Evolutionary conservation across 202 grass and related monocot species (phyloP), one percentile per base, ranked within the genome.

Genomic region (Panicum virgatum): DNA sequence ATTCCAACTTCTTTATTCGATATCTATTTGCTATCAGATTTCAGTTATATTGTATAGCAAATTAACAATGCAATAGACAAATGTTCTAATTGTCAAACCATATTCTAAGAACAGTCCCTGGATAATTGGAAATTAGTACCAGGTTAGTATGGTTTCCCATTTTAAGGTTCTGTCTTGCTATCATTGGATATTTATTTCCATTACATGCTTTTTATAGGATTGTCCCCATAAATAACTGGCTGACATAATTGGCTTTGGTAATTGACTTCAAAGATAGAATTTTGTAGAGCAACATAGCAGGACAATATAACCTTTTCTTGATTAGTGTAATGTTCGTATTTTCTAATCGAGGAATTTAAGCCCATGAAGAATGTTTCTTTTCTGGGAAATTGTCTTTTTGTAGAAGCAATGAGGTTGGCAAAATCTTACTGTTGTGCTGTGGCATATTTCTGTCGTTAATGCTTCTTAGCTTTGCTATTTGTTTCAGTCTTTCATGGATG

Each of bases 401-500:
- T 67, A 10, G 26, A 73, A 51, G 16, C 67, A 52, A 50, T 19
- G 23, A 48, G 18, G n/a, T 58, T 58, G 43, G 51, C 27, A 75
- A 62, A 18, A 43, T 80, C 29, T 45, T 62, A 62, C 69, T 51
- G 18, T 70, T 79, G 29, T 14, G 37, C 3, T 54, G 19, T 75
- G 48, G 56, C 19, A 67, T 44, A 45, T 58, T 83, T 44, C 12
- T 60, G 39, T 30, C 5, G 10, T 74, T 80, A 63, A 77, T 81
- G 38, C 32, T 72, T 53, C 30, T 79, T 88, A 27, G 12, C 69
- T 69, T 84, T 74, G 40, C 12, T 75, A 29, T 84, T 77, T 73
- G 23, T 77, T 87, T 34, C 85, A 98, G 96, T 91, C 92, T 26
- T 98, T 93, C 80, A 90, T 98, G 96, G 96, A 98, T 63, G 69